These are phyloP conservation scores for Angomonas ambiguus DNA, from an alignment of 208 protist genomes.

Conservation along the genomic window DNA sequence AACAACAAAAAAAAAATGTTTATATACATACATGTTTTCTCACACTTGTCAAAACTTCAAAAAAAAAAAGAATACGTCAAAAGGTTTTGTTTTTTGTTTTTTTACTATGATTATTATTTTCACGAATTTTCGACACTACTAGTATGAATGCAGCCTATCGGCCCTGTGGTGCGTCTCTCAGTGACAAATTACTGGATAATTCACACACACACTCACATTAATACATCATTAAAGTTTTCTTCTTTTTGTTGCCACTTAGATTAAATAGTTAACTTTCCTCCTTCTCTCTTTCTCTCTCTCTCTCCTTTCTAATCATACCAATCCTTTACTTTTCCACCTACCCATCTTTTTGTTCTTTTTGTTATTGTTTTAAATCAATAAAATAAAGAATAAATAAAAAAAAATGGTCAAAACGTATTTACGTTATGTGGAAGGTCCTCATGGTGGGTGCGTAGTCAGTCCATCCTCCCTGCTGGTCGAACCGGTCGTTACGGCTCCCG, in stretches of 20 bases:
- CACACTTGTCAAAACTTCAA: conserved; percentile 1
- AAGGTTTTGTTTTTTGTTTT: conserved; percentile 8
- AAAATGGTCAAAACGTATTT: conserved; percentile 83
- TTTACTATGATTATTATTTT: conserved; percentile 5
- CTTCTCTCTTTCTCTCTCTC: conserved; percentile 6
- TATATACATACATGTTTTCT: too few species aligned
- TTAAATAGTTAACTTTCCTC: background rate
- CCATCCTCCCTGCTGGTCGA: conserved; percentile 54
- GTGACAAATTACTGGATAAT: too few species aligned
- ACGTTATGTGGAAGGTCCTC: conserved; percentile 77
- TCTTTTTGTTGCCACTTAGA: conserved; percentile 18
- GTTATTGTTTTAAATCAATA: background rate
- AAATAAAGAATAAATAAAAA: background rate
- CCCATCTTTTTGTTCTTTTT: conserved; percentile 11
- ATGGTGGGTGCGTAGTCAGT: conserved; percentile 70
- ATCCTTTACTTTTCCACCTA: conserved; percentile 2
- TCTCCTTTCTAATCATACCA: background rate
- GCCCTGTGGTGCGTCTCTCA: too few species aligned
- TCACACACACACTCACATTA: too few species aligned
- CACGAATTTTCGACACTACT: background rate
- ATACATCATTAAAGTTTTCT: conserved; percentile 13
- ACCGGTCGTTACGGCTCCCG: conserved; percentile 29
- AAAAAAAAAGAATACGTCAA: conserved; percentile 22
- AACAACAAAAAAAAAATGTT: too few species aligned
- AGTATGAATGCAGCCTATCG: too few species aligned